Base-by-base conservation (phyloP, 805 yeast genomes). In the Lachancea thermotolerans region DNA sequence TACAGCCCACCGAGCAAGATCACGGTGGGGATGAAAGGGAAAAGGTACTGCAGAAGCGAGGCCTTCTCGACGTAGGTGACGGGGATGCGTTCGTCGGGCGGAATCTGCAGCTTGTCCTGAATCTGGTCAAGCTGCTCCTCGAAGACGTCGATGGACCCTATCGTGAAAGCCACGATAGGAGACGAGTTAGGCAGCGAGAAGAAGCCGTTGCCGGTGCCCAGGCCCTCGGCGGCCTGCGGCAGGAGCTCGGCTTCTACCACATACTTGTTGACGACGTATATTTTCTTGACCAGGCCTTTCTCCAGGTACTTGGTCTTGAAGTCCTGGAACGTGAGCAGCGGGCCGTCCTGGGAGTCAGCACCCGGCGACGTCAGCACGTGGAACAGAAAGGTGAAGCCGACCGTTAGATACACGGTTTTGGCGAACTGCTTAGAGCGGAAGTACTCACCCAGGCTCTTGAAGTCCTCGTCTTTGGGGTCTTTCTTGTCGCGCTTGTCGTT, bases 141-240 rank as follows among this genome's bases (percentile, higher is more conserved):
- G 58, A 90, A 86, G 17, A 78, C 72, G 52, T 85, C 90, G 6
- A 88, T 81, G 0, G 95, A 85, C 3, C 97, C 96, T 56, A 90
- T 87, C 11, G 95, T 83, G 69, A 90, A 90, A 2, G 75, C 73
- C 8, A 82, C 84, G 9, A 74, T 67, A 5, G 80, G 50, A 69
- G 75, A 43, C 55, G 56, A 29, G 57, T 48, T 38, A 40, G 49
- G 41, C 41, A 40, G 12, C 47, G 53, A 15, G 45, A 48, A 41
- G 38, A 43, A 27, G 35, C 58, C 36, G 46, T 35, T 36, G 15
- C 44, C 42, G 35, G 38, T 8, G 45, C 52, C 51, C 34, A 49
- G 35, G 17, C 44, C 44, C 14, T 42, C 42, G 67, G 55, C 65
- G 64, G 53, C 73, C 57, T 45, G 71, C 52, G 51, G 78, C 65